Evolutionary conservation across 129 eudicot species (phyloP), one percentile per base, ranked within the genome.

Genomic region (Tanacetum coccineum): DNA sequence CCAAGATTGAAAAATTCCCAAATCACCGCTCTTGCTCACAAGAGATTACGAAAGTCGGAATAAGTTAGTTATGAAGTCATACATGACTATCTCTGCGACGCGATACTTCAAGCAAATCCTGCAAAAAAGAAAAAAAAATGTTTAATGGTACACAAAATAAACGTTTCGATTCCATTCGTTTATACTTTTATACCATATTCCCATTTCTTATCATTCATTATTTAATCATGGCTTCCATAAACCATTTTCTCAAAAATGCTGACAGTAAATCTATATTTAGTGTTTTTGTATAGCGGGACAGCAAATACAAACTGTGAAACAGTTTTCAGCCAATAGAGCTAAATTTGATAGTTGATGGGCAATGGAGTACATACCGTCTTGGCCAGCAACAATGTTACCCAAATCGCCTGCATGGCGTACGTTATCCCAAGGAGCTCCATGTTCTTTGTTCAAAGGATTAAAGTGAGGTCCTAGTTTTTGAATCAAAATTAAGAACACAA

Each of bases 91-190:
- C n/a, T 93, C 99, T 26, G 64, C 72, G 40, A 93, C n/a, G 82
- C 44, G 95, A 84, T 19, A 93, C 66, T 68, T 93, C 95, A n/a
- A 79, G 99, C 96, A 78, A 89, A 80, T 30, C 96, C 99, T 93
- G 86, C 63, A 71, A 68, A 6, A 45, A 40, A 2, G 10, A 21
- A 67, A 3, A 53, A 42, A 53, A 20, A 40, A 20, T 14, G 21
- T 28, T 72, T 19, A 21, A 25, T 25, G 30, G 0, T 42, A 9
- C 19, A 12, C 1, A 52, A 72, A n/a, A 22, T 64, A 14, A 62
- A 72, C 19, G 42, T 19, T 6, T 22, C 13, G 49, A 54, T 1
- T 32, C 1, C 1, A 32, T 3, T 6, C 39, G 9, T 32, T 1
- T 32, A 6, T n/a, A n/a, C n/a, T n/a, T n/a, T n/a, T n/a, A n/a